Conservation (phyloP, 805 yeast species). For the Kodamaea laetipori region DNA sequence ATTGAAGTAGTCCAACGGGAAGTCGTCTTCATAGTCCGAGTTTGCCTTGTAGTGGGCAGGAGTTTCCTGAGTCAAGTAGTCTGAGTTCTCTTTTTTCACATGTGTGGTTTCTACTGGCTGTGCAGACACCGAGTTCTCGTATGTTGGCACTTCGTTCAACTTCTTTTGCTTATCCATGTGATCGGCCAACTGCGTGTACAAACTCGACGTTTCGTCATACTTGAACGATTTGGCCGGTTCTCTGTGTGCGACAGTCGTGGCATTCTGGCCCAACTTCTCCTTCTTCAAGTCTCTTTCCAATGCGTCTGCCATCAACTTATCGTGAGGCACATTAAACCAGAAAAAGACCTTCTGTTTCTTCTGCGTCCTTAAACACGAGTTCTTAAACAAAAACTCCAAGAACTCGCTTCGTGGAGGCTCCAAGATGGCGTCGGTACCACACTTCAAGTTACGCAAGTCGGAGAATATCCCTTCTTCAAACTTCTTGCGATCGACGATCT, state of each 20-base stretch:
- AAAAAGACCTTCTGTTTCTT: slow-evolving; percentile 95
- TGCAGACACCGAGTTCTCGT: slow-evolving; percentile 4
- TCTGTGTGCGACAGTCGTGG: slow-evolving; percentile 69
- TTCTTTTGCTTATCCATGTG: slow-evolving; percentile 39
- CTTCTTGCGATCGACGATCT: slow-evolving; percentile 81
- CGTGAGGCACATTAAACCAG: slow-evolving; percentile 97
- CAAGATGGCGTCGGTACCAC: slow-evolving; percentile 82
- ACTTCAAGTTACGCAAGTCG: slow-evolving; percentile 81
- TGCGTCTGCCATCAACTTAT: slow-evolving; percentile 88
- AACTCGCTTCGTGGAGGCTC: slow-evolving; percentile 87
- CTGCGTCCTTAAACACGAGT: slow-evolving; percentile 88
- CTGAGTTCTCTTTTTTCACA: slow-evolving; percentile 16
- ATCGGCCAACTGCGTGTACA: slow-evolving; percentile 56
- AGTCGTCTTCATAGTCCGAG: slow-evolving; percentile 59
- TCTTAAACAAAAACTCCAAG: slow-evolving; percentile 78
- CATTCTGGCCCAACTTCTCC: slow-evolving; percentile 58
- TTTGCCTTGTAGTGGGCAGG: slow-evolving; percentile 24
- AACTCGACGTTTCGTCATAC: slow-evolving; percentile 54
- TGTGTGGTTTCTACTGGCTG: slow-evolving; percentile 15
- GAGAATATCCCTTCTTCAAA: slow-evolving; percentile 96
- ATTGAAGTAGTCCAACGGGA: slow-evolving; percentile 70
- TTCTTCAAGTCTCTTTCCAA: slow-evolving; percentile 87
- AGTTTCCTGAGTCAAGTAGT: slow-evolving; percentile 22
- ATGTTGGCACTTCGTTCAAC: slow-evolving; percentile 7
- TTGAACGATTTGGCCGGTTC: slow-evolving; percentile 83